A percentile compares a stretch with the other conserved stretches of the same genome.
Evolutionary conservation across 2,329 filamentous ascomycete genomes (phyloP).

Genomic region (Aspergillus sp.): DNA sequence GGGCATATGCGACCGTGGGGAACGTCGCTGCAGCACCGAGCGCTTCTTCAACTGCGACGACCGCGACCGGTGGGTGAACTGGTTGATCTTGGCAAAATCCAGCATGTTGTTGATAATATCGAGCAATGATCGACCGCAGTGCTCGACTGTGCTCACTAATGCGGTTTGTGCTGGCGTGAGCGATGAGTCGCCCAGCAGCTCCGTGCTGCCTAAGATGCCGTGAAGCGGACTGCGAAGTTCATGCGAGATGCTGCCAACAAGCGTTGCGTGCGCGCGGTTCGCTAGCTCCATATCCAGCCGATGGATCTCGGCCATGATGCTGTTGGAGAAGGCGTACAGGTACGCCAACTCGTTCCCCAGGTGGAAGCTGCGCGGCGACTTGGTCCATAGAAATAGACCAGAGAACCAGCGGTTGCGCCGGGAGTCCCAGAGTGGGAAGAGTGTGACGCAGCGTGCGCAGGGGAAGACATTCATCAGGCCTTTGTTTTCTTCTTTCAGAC

Average conservation of each 20-base stretch:
- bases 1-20: neutral
- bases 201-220: constrained; percentile 35
- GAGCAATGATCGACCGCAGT: constrained; percentile 43
- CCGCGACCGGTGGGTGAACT: constrained; percentile 4
- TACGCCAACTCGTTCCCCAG: constrained; percentile 30
- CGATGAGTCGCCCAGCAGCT: constrained; percentile 32
- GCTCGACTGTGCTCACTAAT: constrained; percentile 37
- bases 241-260: constrained; percentile 36
- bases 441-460: constrained; percentile 27
- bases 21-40: neutral
- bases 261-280: constrained; percentile 33
- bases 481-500: constrained; percentile 20
- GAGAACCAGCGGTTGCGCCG: constrained; percentile 31
- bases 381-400: constrained; percentile 29
- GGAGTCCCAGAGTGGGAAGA: constrained; percentile 36
- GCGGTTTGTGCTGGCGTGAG: constrained; percentile 28
- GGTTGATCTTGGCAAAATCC: constrained; percentile 32
- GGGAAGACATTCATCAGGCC: constrained; percentile 24
- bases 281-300: constrained; percentile 31
- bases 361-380: constrained; percentile 25
- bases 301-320: constrained; percentile 34
- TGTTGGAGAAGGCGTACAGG: constrained; percentile 32
- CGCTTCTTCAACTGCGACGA: neutral
- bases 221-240: constrained; percentile 39
- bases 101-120: constrained; percentile 44